Percentiles rank a stretch among this genome's conserved stretches.
Evolutionary conservation across 1,284 basidiomycete species (phyloP).

Genomic region (Ustilago shanxiensis): DNA sequence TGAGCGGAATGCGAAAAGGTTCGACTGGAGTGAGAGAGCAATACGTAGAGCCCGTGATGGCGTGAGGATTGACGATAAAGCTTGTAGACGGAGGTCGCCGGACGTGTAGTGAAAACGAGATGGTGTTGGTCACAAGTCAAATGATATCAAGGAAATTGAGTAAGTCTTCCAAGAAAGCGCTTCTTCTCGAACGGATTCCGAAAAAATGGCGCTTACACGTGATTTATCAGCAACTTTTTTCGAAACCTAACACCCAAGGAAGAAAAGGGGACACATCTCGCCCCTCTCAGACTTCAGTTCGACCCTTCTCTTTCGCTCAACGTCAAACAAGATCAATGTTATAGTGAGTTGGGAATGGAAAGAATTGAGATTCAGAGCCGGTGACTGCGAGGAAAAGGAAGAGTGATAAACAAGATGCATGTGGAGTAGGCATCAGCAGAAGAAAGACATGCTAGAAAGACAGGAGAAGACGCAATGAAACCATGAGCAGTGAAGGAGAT

Average conservation of each 20-base stretch:
- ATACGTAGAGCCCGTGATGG: too few species aligned
- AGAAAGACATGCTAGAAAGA: conserved; percentile 17
- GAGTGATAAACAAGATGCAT: conserved; percentile 11
- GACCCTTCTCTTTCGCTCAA: neutral
- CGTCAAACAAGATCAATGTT: neutral
- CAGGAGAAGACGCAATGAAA: conserved; percentile 7
- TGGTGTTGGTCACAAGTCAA: neutral
- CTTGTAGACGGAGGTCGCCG: too few species aligned
- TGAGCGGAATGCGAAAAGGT: too few species aligned
- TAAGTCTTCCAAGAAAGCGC: conserved; percentile 9
- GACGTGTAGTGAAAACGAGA: too few species aligned
- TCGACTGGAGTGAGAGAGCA: too few species aligned
- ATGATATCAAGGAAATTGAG: conserved; percentile 4
- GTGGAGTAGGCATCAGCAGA: conserved; percentile 1
- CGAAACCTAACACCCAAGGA: neutral
- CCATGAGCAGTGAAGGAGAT: conserved; percentile 1
- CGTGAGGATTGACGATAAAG: too few species aligned
- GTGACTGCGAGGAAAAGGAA: conserved; percentile 31
- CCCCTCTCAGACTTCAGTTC: too few species aligned
- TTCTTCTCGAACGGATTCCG: conserved; percentile 19
- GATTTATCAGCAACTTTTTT: conserved; percentile 20
- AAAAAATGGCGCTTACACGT: conserved; percentile 27
- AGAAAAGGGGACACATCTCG: too few species aligned
- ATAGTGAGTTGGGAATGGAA: neutral
- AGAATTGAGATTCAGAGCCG: conserved; percentile 15